Conservation (phyloP, 2,329 filamentous ascomycete genomes). For the Diplocarpon mali region DNA sequence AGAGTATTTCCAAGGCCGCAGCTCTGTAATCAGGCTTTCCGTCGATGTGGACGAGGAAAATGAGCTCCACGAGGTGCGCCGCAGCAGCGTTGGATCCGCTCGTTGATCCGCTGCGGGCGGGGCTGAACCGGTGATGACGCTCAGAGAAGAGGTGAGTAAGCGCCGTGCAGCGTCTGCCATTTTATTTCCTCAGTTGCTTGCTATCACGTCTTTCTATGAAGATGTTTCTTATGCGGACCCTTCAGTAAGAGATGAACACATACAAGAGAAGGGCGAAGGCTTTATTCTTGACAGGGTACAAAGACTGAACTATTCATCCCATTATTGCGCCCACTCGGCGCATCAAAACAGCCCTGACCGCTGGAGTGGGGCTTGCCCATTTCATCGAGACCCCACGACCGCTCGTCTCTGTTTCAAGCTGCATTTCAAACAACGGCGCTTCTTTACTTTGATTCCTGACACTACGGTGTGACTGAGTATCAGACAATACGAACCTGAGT, state of each 20-base stretch:
- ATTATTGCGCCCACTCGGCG: too few relatives aligned
- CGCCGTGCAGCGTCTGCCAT: conserved; percentile 11
- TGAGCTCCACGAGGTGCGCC: conserved; percentile 7
- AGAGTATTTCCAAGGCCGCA: conserved; percentile 10
- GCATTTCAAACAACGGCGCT: neutral
- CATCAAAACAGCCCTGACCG: neutral
- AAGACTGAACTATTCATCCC: too few relatives aligned
- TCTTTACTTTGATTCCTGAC: neutral
- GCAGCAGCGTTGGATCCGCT: neutral
- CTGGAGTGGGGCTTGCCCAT: neutral
- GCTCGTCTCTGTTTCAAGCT: neutral
- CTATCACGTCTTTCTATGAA: neutral
- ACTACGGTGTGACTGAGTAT: neutral
- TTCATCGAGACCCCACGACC: neutral
- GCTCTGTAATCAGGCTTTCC: conserved; percentile 6
- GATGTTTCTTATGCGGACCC: neutral
- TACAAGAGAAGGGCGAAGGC: too few relatives aligned
- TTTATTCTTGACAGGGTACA: too few relatives aligned
- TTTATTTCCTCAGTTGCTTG: neutral
- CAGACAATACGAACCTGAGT: neutral
- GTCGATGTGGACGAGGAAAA: conserved; percentile 3
- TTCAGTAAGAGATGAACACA: too few relatives aligned
- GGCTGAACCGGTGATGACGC: neutral
- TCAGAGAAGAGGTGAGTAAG: conserved; percentile 14
- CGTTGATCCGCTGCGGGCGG: neutral